Evolutionary conservation across 2,329 filamentous ascomycete species (phyloP), one percentile per base, ranked within the genome.

Genomic region (Botryotinia narcissicola): DNA sequence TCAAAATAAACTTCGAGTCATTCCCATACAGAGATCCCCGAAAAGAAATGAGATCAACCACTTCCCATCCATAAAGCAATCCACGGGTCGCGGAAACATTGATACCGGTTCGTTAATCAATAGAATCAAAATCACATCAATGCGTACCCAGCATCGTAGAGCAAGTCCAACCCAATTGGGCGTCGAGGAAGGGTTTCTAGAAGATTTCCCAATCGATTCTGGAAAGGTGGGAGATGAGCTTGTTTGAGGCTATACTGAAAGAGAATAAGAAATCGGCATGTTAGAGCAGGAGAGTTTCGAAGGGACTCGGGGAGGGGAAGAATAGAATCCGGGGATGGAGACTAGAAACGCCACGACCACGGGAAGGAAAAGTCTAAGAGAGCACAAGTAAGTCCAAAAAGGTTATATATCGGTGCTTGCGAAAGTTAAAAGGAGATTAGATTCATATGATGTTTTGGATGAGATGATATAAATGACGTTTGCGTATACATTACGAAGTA

Each of bases 21-120:
- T 32, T 22, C 42, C 46, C 16, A 37, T 20, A 66, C 63, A 44
- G 8, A 48, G 46, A 48, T 29, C 44, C 44, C 29, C 29, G 6
- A 48, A 66, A 66, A 29, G 42, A 66, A 48, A 66, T 66, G 63
- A 66, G 44, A 66, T 48, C 29, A 46, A 62, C 60, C 9, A 59
- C 35, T 61, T 62, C 35, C 60, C 60, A 40, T 40, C 60, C 37
- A 37, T n/a, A 37, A n/a, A 37, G 35, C 62, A 10, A 48, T 35
- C 7, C n/a, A 16, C 63, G 63, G 63, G 44, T 44, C 46, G 29
- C 42, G 44, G 29, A 37, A 48, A 35, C 42, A 16, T 25, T 14
- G 22, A 1, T 35, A 66, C 63, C 63, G 61, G 44, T 48, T 46
- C 29, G 32, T 66, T 18, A 54, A 54, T 54, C 51, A 54, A 54